phyloP scores from a whole-genome alignment of 2,329 filamentous ascomycete genomes.

The Thelonectria olida region DNA sequence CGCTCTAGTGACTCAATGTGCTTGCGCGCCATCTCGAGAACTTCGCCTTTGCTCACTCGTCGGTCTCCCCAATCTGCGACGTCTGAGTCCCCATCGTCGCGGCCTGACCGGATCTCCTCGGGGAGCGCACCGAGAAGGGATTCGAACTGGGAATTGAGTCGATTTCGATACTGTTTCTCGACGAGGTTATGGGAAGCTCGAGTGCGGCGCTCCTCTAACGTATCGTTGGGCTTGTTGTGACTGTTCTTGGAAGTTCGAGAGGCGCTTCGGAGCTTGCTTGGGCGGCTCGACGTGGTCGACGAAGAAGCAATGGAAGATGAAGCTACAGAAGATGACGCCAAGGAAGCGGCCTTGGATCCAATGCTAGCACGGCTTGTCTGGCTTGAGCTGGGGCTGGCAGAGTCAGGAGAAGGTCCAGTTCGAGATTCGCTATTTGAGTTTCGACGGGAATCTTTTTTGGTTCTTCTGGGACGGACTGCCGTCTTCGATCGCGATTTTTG shows the following conservation, averaged over 20 bases:
- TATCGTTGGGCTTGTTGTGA: conserved; percentile 38
- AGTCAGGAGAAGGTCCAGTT: conserved; percentile 27
- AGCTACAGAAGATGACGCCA: conserved; percentile 31
- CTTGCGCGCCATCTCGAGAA: conserved; percentile 41
- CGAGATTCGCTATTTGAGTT: conserved; percentile 26
- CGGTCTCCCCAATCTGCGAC: conserved; percentile 32
- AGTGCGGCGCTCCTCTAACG: conserved; percentile 40
- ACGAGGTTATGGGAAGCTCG: conserved; percentile 41
- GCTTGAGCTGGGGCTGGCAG: conserved; percentile 35
- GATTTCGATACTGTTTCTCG: conserved; percentile 41
- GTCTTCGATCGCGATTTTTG: conserved; percentile 30
- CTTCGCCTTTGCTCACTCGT: conserved; percentile 40
- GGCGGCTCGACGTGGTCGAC: conserved; percentile 38
- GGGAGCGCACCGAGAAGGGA: conserved; percentile 36
- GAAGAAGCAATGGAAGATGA: conserved; percentile 25
- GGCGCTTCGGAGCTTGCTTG: conserved; percentile 39
- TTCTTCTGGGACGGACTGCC: conserved; percentile 24
- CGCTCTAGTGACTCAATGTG: conserved; percentile 38
- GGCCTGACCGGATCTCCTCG: conserved; percentile 31
- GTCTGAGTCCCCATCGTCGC: conserved; percentile 35
- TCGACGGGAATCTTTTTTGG: conserved; percentile 29
- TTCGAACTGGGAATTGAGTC: conserved; percentile 40
- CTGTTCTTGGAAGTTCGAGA: conserved; percentile 41
- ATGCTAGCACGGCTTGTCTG: conserved; percentile 37
- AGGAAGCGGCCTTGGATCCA: conserved; percentile 34